Evolutionary conservation across 2,329 filamentous ascomycete species (phyloP).

Genomic region (Cercospora beticola): DNA sequence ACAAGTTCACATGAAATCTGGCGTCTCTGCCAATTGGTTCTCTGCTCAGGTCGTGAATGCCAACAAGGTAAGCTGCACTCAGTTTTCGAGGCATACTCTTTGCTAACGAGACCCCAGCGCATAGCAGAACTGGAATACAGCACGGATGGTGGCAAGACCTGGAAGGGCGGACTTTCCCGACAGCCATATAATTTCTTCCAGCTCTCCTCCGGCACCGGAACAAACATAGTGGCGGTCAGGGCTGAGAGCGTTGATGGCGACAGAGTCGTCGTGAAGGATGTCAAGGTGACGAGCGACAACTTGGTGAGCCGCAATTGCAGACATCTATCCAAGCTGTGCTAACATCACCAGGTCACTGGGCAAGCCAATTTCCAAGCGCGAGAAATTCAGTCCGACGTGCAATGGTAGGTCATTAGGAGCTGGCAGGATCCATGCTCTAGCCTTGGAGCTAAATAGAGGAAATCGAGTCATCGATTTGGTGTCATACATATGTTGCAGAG

Average conservation of each 20-base stretch:
- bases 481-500: background rate
- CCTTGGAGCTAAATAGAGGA: background rate
- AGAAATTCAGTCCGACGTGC: background rate
- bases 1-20: slow-evolving; percentile 55
- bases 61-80: slow-evolving; percentile 41
- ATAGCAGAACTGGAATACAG: slow-evolving; percentile 22
- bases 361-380: background rate
- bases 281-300: slow-evolving; percentile 44
- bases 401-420: background rate
- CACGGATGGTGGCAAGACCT: slow-evolving; percentile 25
- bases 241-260: slow-evolving; percentile 57
- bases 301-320: slow-evolving; percentile 23
- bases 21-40: slow-evolving; percentile 56
- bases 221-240: slow-evolving; percentile 54
- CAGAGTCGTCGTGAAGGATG: slow-evolving; percentile 53
- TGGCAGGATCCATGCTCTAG: background rate
- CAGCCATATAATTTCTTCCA: slow-evolving; percentile 57
- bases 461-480: background rate
- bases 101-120: slow-evolving; percentile 17
- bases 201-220: slow-evolving; percentile 57
- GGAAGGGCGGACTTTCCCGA: slow-evolving; percentile 22
- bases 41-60: slow-evolving; percentile 65
- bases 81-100: background rate
- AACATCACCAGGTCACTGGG: background rate
- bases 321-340: background rate